Evolutionary conservation across 2,329 filamentous ascomycete species (phyloP), one percentile per base, ranked within the genome.

Genomic region (Hortaea sp.): DNA sequence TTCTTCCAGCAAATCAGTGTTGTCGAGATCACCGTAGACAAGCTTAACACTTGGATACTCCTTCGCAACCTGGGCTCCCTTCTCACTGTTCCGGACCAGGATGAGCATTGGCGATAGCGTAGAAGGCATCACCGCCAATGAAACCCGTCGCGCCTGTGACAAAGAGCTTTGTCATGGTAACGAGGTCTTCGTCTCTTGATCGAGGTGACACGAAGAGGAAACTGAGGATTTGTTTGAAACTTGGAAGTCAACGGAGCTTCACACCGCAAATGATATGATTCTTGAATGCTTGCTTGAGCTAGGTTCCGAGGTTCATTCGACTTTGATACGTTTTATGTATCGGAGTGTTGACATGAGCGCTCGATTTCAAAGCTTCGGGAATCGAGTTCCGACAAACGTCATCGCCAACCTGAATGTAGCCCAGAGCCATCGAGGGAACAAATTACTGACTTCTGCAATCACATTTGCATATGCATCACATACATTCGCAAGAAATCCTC

Each of bases 1-100:
- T 30, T 66, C 58, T 30, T 71, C 63, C 1, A 78, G 51, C 3
- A 75, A 45, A 1, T 66, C 60, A 2, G 60, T 57, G 47, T 67
- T 66, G 39, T 76, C 70, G 3, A 75, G 64, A 41, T 68, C 66
- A 28, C 76, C 76, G 46, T 76, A 71, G 1, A 77, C 71, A n/a
- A 77, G 64, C 10, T 65, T 65, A 43, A 74, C 60, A 5, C 66
- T 69, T 3, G 75, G 65, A 48, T 71, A 78, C 32, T 65, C 60
- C 10, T 65, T 58, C 3, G 68, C 68, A 9, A 76, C 62, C 44
- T 61, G 62, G 10, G 69, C 69, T 29, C 69, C 73, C 56, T 70
- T 72, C 51, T 71, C 70, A 40, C 64, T 67, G 54, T 71, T 70
- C 20, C 73, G 67, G 1, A 75, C 72, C 71, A 3, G 72, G 72